Evolutionary conservation across 78 protist genomes (phyloP).

Genomic region (slime mould (Dictyostelium discoideum)): dicty_2.7 NC_007090.3:3797001-3797500

Average conservation of each 20-base stretch:
- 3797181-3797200: not conserved
- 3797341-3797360: no score
- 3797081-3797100: slow-evolving; percentile 77
- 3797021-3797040: not conserved
- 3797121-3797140: slow-evolving; percentile 74
- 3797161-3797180: slow-evolving; percentile 29
- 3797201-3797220: not conserved
- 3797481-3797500: not conserved
- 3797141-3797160: slow-evolving; percentile 40
- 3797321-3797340: not conserved
- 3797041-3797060: not conserved
- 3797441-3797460: not conserved
- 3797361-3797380: no score
- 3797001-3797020: not conserved
- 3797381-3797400: not conserved
- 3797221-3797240: not conserved
- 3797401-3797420: no score
- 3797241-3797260: not conserved
- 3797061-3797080: slow-evolving; percentile 20
- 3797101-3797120: slow-evolving; percentile 73
- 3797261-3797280: not conserved
- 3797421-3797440: not conserved
- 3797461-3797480: no score
- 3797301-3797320: not conserved
- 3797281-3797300: not conserved